Conservation (phyloP, 2,329 filamentous ascomycete genomes). For the Dichotomopilus funicola region DNA sequence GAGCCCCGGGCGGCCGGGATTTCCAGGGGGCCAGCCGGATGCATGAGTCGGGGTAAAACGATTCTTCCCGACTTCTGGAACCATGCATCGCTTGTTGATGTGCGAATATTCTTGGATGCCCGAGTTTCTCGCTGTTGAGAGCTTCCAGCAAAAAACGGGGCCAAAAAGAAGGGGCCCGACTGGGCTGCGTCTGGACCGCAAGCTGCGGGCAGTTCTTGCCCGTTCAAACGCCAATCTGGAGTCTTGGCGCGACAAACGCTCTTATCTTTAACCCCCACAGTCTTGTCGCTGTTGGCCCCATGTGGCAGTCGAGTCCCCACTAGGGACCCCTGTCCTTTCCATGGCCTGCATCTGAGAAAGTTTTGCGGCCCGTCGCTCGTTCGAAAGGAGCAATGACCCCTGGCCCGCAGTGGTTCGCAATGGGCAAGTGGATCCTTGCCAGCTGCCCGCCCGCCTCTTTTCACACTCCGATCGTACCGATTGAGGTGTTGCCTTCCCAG, state of each 20-base stretch:
- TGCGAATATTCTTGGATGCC: background rate
- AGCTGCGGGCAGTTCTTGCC: too few species aligned
- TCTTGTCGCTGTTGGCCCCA: conserved; percentile 16
- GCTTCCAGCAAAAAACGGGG: background rate
- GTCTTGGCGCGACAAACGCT: conserved; percentile 20
- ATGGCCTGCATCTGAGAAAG: conserved; percentile 16
- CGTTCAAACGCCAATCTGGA: background rate
- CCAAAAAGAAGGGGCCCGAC: conserved; percentile 7
- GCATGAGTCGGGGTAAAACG: background rate
- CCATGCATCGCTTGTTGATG: background rate
- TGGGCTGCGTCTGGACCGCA: conserved; percentile 6
- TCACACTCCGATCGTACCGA: too few species aligned
- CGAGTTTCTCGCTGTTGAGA: background rate
- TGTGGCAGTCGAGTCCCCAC: conserved; percentile 21
- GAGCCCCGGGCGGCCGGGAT: conserved; percentile 5
- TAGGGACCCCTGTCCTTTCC: conserved; percentile 16
- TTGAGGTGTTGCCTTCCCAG: too few species aligned
- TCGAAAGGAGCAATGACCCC: background rate
- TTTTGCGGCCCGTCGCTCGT: conserved; percentile 1
- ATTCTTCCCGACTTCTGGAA: conserved; percentile 1
- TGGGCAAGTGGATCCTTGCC: too few species aligned
- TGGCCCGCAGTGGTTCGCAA: background rate
- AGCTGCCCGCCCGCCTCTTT: too few species aligned
- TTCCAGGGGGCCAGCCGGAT: background rate
- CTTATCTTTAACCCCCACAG: conserved; percentile 24